Base-by-base conservation (phyloP, 352 stramenopile genomes). In the Pythium volutum region DNA sequence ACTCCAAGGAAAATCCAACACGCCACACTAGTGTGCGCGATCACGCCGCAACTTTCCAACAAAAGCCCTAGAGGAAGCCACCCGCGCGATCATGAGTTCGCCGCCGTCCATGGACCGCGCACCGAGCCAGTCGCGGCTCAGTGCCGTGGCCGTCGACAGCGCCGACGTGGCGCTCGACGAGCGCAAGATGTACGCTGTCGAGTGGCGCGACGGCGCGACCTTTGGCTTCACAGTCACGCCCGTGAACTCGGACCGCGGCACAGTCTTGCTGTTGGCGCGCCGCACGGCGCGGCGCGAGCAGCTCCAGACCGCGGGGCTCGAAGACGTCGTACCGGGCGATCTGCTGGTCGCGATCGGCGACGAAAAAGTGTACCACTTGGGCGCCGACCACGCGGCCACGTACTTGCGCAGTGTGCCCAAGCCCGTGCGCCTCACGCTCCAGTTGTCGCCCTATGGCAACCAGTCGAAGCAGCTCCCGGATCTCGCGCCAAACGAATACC, bases 211-310 rank as follows among this genome's bases (percentile, higher is more conserved):
- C 50, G 71, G 71, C 34, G 38, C 65, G n/a, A 64, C 69, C 26
- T 91, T 91, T 47, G 81, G 78, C 51, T 91, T 91, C 68, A 87
- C 77, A 4, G 70, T 91, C 20, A 85, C 77, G 45, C 80, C 79
- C 50, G 74, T 91, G 18, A 76, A 83, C 60, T 91, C 79, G 43
- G 78, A 91, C 62, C 73, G 75, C 29, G 81, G 81, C 31, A 83
- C 76, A 2, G 79, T 89, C 15, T 46, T 91, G 41, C 74, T 84
- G 29, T 70, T 91, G 2, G 71, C 77, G 7, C 75, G 81, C 7
- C 79, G 81, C 41, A 88, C 78, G 1, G 66, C 77, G 8, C 55
- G 59, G 36, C 58, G 55, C 15, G 64, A 56, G 34, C 75, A 67
- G 26, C 68, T 74, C 23, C 60, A 75, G 51, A 56, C 54, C 47